A percentile compares a stretch with the other conserved stretches of the same genome.
phyloP scores from a whole-genome alignment of 192 early-diverging fungal genomes.

The Glomus cerebriforme region DNA sequence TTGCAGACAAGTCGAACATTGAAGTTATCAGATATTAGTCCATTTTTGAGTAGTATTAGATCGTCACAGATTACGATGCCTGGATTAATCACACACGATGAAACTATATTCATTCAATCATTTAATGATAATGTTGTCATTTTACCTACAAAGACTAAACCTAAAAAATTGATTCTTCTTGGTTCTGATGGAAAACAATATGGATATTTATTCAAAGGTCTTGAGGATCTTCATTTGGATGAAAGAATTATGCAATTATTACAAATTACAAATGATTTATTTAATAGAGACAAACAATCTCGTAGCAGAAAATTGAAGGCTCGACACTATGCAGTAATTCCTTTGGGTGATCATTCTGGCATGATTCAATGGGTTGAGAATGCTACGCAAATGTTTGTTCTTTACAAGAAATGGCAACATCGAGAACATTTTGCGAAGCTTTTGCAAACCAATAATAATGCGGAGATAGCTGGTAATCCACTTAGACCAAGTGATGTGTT shows the following conservation, averaged over 20 bases:
- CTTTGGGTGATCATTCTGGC: conserved; percentile 84
- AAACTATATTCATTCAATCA: conserved; percentile 46
- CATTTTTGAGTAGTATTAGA: conserved; percentile 53
- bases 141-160: conserved; percentile 88
- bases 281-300: conserved; percentile 55
- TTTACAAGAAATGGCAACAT: conserved; percentile 79
- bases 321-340: conserved; percentile 71
- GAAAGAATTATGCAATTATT: conserved; percentile 88
- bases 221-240: conserved; percentile 91
- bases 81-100: conserved; percentile 33
- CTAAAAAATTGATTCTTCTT: conserved; percentile 77
- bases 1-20: conserved; percentile 56
- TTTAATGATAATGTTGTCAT: conserved; percentile 57
- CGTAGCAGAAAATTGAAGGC: conserved; percentile 42
- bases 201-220: conserved; percentile 87
- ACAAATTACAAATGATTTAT: conserved; percentile 59
- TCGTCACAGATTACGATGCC: conserved; percentile 58
- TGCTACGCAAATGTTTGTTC: conserved; percentile 73
- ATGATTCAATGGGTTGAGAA: conserved; percentile 96
- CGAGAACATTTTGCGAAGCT: conserved; percentile 61
- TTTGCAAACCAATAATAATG: conserved; percentile 44
- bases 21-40: conserved; percentile 59
- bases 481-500: conserved; percentile 70
- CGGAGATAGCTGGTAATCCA: conserved; percentile 20
- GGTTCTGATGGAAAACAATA: conserved; percentile 58